phyloP scores from a whole-genome alignment of 768 basidiomycete genomes.

The Pisolithus marmoratus region DNA sequence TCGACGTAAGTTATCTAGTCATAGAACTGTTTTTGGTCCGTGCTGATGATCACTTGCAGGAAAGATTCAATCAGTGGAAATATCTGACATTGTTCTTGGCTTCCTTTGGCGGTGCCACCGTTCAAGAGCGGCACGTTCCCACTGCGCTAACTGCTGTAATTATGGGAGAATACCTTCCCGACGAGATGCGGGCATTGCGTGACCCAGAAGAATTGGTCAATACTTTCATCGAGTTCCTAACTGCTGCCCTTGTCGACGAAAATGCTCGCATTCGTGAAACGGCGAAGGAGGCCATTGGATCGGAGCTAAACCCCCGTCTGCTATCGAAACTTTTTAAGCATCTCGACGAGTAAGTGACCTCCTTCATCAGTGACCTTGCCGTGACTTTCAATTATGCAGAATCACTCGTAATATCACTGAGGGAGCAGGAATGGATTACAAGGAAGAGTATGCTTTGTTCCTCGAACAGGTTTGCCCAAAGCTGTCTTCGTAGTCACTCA shows the following conservation, averaged over 20 bases:
- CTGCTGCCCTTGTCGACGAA: slow-evolving; percentile 62
- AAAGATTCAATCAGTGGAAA: slow-evolving; percentile 77
- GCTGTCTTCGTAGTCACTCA: neutral
- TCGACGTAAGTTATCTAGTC: slow-evolving; percentile 28
- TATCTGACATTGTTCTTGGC: slow-evolving; percentile 77
- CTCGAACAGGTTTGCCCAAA: slow-evolving; percentile 61
- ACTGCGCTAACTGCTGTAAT: slow-evolving; percentile 49
- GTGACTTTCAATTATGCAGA: slow-evolving; percentile 24
- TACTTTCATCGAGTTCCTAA: slow-evolving; percentile 62
- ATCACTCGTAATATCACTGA: slow-evolving; percentile 49
- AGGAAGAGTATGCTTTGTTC: slow-evolving; percentile 41
- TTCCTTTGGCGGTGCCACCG: slow-evolving; percentile 63
- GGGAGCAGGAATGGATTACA: slow-evolving; percentile 37
- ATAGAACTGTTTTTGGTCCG: slow-evolving; percentile 2
- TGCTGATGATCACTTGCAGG: slow-evolving; percentile 34
- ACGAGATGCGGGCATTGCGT: slow-evolving; percentile 60
- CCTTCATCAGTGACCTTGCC: neutral
- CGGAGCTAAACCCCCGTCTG: slow-evolving; percentile 67
- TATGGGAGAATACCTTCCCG: slow-evolving; percentile 56
- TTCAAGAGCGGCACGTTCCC: slow-evolving; percentile 46
- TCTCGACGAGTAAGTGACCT: slow-evolving; percentile 60
- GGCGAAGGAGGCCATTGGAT: slow-evolving; percentile 74
- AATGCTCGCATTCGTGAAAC: slow-evolving; percentile 67
- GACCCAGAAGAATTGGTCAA: slow-evolving; percentile 54
- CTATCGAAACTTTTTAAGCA: slow-evolving; percentile 64